Percentiles rank a stretch among this genome's conserved stretches.
phyloP scores from a whole-genome alignment of 495 filamentous ascomycete species.

The Cercophora samala region DNA sequence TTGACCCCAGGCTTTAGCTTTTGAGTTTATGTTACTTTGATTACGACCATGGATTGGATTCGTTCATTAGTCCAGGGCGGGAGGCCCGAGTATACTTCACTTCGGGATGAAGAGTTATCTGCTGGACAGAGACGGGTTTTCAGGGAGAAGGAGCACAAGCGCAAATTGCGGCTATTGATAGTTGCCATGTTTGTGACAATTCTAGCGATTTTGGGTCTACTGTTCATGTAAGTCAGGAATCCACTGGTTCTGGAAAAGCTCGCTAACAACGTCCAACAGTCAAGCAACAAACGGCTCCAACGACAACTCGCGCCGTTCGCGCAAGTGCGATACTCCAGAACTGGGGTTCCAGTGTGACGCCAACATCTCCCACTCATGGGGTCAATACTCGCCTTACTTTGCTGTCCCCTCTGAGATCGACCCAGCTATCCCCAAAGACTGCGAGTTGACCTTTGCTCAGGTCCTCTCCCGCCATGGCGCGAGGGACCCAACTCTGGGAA shows the following conservation, averaged over 20 bases:
- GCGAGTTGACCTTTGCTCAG: slow-evolving; percentile 73
- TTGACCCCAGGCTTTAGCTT: not conserved
- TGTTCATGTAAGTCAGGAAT: slow-evolving; percentile 10
- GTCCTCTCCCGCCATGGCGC: slow-evolving; percentile 82
- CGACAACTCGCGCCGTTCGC: not conserved
- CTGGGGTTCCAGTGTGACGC: slow-evolving; percentile 56
- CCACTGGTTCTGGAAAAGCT: not conserved
- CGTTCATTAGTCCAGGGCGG: not conserved
- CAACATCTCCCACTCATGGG: slow-evolving; percentile 68
- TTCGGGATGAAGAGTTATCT: slow-evolving; percentile 1
- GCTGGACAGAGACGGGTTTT: not conserved
- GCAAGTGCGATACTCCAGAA: slow-evolving; percentile 55
- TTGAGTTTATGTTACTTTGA: not conserved
- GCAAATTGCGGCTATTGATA: not conserved
- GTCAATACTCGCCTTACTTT: slow-evolving; percentile 83
- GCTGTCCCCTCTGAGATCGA: slow-evolving; percentile 62
- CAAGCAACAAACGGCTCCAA: slow-evolving; percentile 2
- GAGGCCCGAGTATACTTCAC: not conserved
- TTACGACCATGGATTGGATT: not conserved
- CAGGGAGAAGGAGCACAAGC: not conserved
- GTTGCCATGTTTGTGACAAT: slow-evolving; percentile 8
- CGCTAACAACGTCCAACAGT: not conserved
- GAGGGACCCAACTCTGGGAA: slow-evolving; percentile 66
- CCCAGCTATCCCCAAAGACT: slow-evolving; percentile 54
- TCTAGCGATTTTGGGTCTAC: not conserved